Evolutionary conservation across 1,284 basidiomycete genomes (phyloP).

Genomic region (Meira nashicola): DNA sequence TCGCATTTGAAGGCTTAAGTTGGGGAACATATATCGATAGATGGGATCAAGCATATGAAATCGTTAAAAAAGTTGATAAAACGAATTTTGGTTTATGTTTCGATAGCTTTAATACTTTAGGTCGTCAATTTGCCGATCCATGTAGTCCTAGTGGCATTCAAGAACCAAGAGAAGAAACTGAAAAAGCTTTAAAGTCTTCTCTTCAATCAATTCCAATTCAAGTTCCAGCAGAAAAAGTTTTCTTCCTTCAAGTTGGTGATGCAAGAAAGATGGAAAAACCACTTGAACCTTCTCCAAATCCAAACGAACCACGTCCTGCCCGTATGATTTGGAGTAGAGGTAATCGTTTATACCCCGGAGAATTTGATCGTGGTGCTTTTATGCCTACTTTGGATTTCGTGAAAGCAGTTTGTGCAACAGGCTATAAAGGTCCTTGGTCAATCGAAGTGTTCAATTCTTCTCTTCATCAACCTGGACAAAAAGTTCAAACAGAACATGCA

Average conservation of each 20-base stretch:
- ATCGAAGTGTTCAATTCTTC: constrained; percentile 54
- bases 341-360: constrained; percentile 53
- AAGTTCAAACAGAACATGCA: constrained; percentile 45
- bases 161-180: constrained; percentile 13
- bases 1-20: constrained; percentile 43
- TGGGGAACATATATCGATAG: constrained; percentile 41
- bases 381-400: constrained; percentile 51
- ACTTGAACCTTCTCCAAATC: constrained; percentile 36
- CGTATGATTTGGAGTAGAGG: constrained; percentile 53
- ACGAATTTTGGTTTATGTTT: constrained; percentile 53
- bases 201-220: constrained; percentile 19
- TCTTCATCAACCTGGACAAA: constrained; percentile 22
- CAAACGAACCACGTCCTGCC: constrained; percentile 46
- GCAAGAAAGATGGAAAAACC: constrained; percentile 31
- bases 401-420: constrained; percentile 42
- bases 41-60: constrained; percentile 52
- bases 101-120: constrained; percentile 55
- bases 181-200: constrained; percentile 14
- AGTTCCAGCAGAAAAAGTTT: constrained; percentile 41
- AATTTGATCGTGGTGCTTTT: constrained; percentile 49
- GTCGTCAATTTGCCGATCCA: constrained; percentile 50
- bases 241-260: constrained; percentile 54
- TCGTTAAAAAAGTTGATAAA: constrained; percentile 41
- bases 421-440: constrained; percentile 52
- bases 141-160: constrained; percentile 25